Evolutionary conservation across 2,329 filamentous ascomycete species (phyloP), one percentile per base, ranked within the genome.

Genomic region (Talaromyces sp.): DNA sequence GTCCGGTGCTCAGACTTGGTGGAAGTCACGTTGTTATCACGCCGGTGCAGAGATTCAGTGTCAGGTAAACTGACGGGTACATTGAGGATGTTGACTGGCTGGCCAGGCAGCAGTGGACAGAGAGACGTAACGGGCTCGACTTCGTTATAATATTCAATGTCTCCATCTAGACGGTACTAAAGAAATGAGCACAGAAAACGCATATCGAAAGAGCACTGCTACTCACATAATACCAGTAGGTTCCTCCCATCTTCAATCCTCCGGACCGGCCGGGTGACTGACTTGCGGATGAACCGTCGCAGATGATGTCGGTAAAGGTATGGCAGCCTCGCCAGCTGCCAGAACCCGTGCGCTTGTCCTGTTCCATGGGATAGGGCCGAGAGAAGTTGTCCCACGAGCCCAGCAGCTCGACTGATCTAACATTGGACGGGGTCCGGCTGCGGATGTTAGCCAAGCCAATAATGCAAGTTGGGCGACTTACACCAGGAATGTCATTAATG

Each of bases 321-420:
- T 94, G 90, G 73, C 91, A 96, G 50, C 92, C 93, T 69, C 87
- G 87, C 92, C 92, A 97, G 74, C 91, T 86, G 64, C 87, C 86
- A 61, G 81, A 81, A 65, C 90, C 89, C 67, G 89, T 86, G 71
- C 89, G 86, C 64, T 78, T 79, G 76, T 97, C 93, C 67, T 87
- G 85, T 72, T 93, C 86, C 87, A 97, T 92, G 52, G 80, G 80
- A 79, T 96, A 93, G 55, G 85, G 80, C 70, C 83, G 86, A 62
- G 83, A 81, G 77, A 97, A 97, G 79, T 96, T 96, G 79, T 97
- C 92, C 93, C 93, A 97, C 64, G 92, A 96, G 64, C 93, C 93
- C 67, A 94, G 82, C 52, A 97, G 83, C 70, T 90, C 86, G 65
- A 97, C 90, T 51, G 88, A 88, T 64, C 74, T 66, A 54, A 76